Percentiles rank a stretch among this genome's conserved stretches.
phyloP scores from a whole-genome alignment of 495 filamentous ascomycete species.

The Neurospora africana region DNA sequence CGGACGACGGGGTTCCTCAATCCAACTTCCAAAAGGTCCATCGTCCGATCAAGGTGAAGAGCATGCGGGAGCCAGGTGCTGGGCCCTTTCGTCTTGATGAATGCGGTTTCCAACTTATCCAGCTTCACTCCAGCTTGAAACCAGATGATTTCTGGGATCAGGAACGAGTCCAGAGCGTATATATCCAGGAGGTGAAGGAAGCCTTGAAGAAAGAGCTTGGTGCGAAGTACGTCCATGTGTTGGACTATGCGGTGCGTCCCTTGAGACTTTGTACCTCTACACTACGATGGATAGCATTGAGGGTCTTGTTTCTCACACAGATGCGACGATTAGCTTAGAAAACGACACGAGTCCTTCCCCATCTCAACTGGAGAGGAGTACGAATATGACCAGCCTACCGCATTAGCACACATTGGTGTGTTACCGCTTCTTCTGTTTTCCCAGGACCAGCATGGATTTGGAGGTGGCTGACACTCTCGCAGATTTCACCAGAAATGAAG shows the following conservation, averaged over 20 bases:
- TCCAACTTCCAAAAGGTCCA: neutral
- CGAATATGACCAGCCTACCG: neutral
- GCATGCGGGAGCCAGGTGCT: neutral
- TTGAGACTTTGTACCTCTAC: neutral
- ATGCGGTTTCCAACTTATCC: neutral
- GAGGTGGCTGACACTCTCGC: neutral
- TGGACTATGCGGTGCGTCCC: neutral
- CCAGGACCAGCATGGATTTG: neutral
- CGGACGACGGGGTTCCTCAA: neutral
- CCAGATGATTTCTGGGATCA: neutral
- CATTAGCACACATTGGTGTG: neutral
- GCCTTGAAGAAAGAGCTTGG: neutral
- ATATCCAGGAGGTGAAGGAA: neutral
- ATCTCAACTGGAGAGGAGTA: neutral
- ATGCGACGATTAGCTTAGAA: neutral
- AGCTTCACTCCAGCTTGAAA: neutral
- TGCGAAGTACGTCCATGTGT: neutral
- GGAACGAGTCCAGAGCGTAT: neutral
- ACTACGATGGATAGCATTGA: neutral
- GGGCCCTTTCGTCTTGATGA: neutral
- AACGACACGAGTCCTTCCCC: neutral
- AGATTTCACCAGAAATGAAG: neutral
- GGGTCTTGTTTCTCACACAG: neutral
- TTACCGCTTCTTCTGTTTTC: neutral
- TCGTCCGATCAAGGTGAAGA: neutral